A percentile compares a stretch with the other conserved stretches of the same genome.
These are phyloP conservation scores for Barnettozyma siamensis DNA, from an alignment of 805 yeast genomes.

Conservation along the genomic window DNA sequence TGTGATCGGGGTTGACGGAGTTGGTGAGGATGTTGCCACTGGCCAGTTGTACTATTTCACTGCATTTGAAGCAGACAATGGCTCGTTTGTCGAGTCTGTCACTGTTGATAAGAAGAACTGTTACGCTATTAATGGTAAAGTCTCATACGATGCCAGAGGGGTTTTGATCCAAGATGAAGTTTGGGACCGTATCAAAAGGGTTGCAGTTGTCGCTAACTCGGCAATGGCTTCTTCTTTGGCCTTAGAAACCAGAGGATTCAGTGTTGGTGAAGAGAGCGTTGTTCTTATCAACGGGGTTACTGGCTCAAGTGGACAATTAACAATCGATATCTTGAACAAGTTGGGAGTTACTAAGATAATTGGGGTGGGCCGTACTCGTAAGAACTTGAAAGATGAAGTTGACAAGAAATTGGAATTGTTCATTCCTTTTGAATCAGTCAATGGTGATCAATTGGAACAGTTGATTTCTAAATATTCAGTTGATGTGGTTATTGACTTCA, in stretches of 20 bases:
- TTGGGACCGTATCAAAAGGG: conserved; percentile 1
- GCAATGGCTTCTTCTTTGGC: conserved; percentile 11
- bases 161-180: background rate
- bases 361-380: conserved; percentile 8
- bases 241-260: conserved; percentile 3
- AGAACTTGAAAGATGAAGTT: background rate
- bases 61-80: conserved; percentile 2
- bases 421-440: background rate
- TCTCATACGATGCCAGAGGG: background rate
- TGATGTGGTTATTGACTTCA: conserved; percentile 10
- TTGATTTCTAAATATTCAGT: background rate
- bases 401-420: background rate
- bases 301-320: conserved; percentile 7
- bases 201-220: conserved; percentile 8
- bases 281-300: conserved; percentile 11
- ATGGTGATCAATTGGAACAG: background rate
- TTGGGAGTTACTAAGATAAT: conserved; percentile 5
- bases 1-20: conserved; percentile 12
- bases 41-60: conserved; percentile 3
- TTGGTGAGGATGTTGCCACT: background rate
- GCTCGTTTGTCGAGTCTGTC: conserved; percentile 7
- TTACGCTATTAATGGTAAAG: background rate
- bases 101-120: conserved; percentile 3
- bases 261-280: background rate
- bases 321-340: conserved; percentile 7